Percentiles rank a stretch among this genome's conserved stretches.
phyloP scores from a whole-genome alignment of 202 grass and related monocot genomes.

The Miscanthus sacchariflorus region DNA sequence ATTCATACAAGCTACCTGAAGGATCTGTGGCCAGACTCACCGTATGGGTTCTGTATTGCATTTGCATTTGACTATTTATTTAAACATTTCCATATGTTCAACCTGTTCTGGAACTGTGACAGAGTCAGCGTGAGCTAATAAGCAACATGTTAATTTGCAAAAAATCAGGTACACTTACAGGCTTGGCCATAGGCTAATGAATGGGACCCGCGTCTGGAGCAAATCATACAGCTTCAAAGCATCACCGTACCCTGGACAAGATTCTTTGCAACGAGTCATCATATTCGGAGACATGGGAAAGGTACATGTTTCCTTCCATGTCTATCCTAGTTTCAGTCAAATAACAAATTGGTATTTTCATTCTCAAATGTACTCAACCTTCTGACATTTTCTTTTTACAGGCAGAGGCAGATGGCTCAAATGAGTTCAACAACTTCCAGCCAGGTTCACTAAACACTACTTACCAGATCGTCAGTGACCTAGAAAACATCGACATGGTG shows the following conservation, averaged over 20 bases:
- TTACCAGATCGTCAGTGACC: slow-evolving; percentile 66
- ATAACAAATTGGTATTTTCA: background rate
- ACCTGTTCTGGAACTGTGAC: background rate
- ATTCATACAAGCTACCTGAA: slow-evolving; percentile 92
- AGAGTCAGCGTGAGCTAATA: background rate
- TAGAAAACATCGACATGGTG: slow-evolving; percentile 82
- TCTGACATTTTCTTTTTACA: slow-evolving; percentile 18
- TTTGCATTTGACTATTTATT: background rate
- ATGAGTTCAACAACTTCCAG: slow-evolving; percentile 80
- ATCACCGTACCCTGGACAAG: slow-evolving; percentile 87
- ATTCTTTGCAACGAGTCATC: slow-evolving; percentile 79
- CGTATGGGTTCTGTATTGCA: slow-evolving; percentile 30
- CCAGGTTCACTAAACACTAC: slow-evolving; percentile 82
- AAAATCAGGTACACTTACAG: slow-evolving; percentile 78
- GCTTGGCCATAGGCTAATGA: slow-evolving; percentile 72
- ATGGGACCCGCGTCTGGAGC: slow-evolving; percentile 78
- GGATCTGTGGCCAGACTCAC: slow-evolving; percentile 70
- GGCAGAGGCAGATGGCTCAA: slow-evolving; percentile 82
- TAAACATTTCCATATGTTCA: background rate
- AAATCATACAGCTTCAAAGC: slow-evolving; percentile 76
- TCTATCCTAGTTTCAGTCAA: slow-evolving; percentile 4
- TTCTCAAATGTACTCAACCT: background rate
- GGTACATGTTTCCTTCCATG: slow-evolving; percentile 44
- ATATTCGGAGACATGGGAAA: slow-evolving; percentile 98
- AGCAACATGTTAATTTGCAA: background rate